These are phyloP conservation scores for Sarocladiaceae sp. DNA, from an alignment of 2,329 filamentous ascomycete genomes.

Conservation along the genomic window DNA sequence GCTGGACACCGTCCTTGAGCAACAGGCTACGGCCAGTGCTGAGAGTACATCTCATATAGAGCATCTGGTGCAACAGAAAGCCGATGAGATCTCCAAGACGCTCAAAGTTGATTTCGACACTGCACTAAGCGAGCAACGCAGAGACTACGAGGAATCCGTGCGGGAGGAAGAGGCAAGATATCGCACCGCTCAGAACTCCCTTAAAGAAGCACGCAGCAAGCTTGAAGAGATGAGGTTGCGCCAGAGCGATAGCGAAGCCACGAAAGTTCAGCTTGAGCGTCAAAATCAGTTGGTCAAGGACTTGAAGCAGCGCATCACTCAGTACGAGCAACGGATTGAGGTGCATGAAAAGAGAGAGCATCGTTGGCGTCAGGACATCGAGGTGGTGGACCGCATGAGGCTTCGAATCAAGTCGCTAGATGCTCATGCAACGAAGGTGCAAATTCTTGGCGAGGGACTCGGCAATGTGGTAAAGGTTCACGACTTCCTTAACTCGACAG, in stretches of 20 bases:
- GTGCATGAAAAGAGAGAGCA: slow-evolving; percentile 16
- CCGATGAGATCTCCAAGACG: not conserved
- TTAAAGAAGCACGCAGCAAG: no score
- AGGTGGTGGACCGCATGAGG: slow-evolving; percentile 19
- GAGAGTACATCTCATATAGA: no score
- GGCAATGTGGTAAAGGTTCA: slow-evolving; percentile 21
- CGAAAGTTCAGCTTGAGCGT: slow-evolving; percentile 16
- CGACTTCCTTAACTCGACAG: slow-evolving; percentile 21
- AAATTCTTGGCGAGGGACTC: slow-evolving; percentile 19
- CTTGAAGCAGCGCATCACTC: not conserved
- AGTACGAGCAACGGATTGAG: slow-evolving; percentile 12
- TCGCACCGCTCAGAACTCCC: no score
- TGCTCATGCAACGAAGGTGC: slow-evolving; percentile 17
- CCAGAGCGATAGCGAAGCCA: no score
- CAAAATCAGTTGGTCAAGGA: not conserved
- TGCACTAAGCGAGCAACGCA: no score
- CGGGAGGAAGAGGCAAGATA: no score
- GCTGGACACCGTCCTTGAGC: slow-evolving; percentile 15
- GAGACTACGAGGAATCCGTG: no score
- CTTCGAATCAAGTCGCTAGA: slow-evolving; percentile 19
- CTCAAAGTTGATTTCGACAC: no score
- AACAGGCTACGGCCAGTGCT: no score
- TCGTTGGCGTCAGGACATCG: slow-evolving; percentile 23
- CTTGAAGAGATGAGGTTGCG: no score
- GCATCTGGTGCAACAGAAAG: no score